These are phyloP conservation scores for Kentomonas sorsogonicus DNA, from an alignment of 208 protist genomes.

Conservation along the genomic window DNA sequence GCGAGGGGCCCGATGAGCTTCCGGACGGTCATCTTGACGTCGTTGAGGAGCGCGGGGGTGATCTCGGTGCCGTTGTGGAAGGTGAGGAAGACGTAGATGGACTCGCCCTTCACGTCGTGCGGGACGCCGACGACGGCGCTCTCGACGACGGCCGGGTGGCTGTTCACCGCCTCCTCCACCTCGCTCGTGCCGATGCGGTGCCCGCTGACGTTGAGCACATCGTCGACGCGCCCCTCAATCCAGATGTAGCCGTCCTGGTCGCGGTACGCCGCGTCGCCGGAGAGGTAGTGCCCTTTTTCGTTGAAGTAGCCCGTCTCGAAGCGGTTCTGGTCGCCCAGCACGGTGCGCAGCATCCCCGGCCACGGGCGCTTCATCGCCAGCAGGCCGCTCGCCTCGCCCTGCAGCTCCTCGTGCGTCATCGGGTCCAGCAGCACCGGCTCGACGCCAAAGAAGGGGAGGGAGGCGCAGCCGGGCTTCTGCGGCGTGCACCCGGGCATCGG, in stretches of 20 bases:
- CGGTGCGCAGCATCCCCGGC: slow-evolving; percentile 88
- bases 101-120: slow-evolving; percentile 91
- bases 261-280: slow-evolving; percentile 91
- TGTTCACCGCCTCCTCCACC: slow-evolving; percentile 89
- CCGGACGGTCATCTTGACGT: slow-evolving; percentile 72
- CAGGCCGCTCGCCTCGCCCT: slow-evolving; percentile 69
- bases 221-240: slow-evolving; percentile 96
- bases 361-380: slow-evolving; percentile 85
- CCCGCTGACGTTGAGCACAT: slow-evolving; percentile 96
- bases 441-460: slow-evolving; percentile 96
- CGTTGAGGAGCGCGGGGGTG: slow-evolving; percentile 43
- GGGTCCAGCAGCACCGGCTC: slow-evolving; percentile 84
- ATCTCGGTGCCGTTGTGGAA: slow-evolving; percentile 64
- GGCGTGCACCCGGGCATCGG: slow-evolving; percentile 91
- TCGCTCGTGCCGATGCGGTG: slow-evolving; percentile 96
- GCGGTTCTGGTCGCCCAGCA: slow-evolving; percentile 81
- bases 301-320: slow-evolving; percentile 91
- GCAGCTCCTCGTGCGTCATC: slow-evolving; percentile 24
- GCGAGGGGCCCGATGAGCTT: slow-evolving; percentile 93
- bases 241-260: slow-evolving; percentile 96
- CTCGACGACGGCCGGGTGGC: slow-evolving; percentile 81
- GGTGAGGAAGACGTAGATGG: slow-evolving; percentile 91
- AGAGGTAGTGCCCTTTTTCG: slow-evolving; percentile 93
- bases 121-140: slow-evolving; percentile 90
- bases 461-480: slow-evolving; percentile 92